Evolutionary conservation across 179 eudicot genomes (phyloP), one percentile per base, ranked within the genome.

Genomic region (Heliamphora pulchella): DNA sequence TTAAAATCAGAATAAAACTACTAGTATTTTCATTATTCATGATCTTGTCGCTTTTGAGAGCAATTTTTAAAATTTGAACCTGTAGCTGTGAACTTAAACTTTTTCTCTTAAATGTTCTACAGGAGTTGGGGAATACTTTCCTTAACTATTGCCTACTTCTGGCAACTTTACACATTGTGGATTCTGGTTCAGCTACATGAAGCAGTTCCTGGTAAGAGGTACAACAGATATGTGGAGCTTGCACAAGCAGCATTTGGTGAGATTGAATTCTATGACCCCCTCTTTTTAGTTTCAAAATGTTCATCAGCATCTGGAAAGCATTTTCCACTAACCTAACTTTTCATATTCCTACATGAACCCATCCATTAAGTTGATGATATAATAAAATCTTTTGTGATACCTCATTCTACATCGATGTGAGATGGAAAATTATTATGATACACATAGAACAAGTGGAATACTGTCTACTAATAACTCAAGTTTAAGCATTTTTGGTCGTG

Each of bases 91-190:
- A 57, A 41, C 63, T 74, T 54, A 3, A 59, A 0, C 15, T 44
- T 61, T 81, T 51, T 50, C 77, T 70, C 77, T 70, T 50, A 61
- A 43, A 61, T 63, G 47, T 70, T 57, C 57, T 80, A 82, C 88
- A 95, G 98, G 98, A 90, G 97, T 67, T 95, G 98, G 98, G 98
- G 98, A 53, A 91, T 95, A 81, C 88, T 93, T 80, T 88, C 98
- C 64, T 87, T 95, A 79, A 95, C 90, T 13, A 86, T 95, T 68
- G 98, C 98, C 41, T 95, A 91, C 81, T 78, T 91, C 58, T 95
- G 98, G 98, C 98, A 95, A 88, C 88, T 95, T 8, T 95, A 95
- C 86, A 95, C 98, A 15, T 79, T 95, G 18, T 95, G 98, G 98
- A 88, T 95, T 80, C 88, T 95, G 8, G 97, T 95, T 85, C 97